Base-by-base conservation (phyloP, 129 eudicot genomes). In the Heracleum sosnowskyi region DNA sequence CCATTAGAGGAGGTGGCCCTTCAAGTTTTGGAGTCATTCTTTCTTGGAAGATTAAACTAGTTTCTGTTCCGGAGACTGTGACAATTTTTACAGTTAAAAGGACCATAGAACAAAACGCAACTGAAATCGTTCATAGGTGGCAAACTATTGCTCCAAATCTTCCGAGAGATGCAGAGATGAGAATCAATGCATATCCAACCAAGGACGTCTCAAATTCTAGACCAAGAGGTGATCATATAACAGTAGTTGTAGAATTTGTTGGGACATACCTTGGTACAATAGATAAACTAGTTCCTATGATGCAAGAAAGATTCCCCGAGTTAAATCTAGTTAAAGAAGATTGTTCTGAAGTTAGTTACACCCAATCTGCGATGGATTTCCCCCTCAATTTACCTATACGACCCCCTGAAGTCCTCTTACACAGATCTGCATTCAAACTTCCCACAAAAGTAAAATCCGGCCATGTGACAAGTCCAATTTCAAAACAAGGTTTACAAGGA, bases 341-440 rank as follows among this genome's bases (percentile, higher is more conserved):
- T 57, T 57, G 64, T 57, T 57, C 64, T 57, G 64, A 57, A 57
- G 64, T 57, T 24, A n/a, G 64, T 57, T 57, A 57, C 64, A 57
- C 64, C n/a, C 31, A 57, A n/a, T 57, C 64, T 10, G 64, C 64
- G 0, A 0, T 57, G 31, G 64, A 57, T 57, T 57, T 57, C 11
- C 64, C 64, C 31, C 31, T 24, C 29, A 24, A 57, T 57, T 8
- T 57, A 24, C 64, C 64, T n/a, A n/a, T 8, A 7, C 64, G 64
- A 2, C 15, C 64, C 15, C 64, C 11, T 57, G 15, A 57, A n/a
- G 31, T 57, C 11, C 31, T 57, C 5, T 57, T 57, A 26, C 31
- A 57, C 24, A 9, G 64, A 57, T 57, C 64, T 7, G 11, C 64
- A n/a, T 57, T 57, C 4, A 57, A 57, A 57, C 11, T 57, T 24